A percentile compares a stretch with the other conserved stretches of the same genome.
Conservation (phyloP, 768 basidiomycete species). For the Lyophyllum semitale region DNA sequence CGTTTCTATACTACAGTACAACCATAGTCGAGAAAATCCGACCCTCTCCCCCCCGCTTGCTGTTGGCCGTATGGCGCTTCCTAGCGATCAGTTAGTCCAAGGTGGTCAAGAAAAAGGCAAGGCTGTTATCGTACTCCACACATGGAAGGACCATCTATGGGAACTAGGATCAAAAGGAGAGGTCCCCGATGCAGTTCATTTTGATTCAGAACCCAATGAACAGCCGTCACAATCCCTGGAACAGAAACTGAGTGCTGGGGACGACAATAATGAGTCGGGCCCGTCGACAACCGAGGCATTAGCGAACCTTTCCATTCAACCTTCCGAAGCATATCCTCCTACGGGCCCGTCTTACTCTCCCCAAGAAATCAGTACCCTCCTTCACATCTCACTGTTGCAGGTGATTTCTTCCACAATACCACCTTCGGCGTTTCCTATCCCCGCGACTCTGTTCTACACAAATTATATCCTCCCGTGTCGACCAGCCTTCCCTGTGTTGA, state of each 20-base stretch:
- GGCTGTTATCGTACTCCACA: conserved; percentile 71
- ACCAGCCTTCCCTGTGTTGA: conserved; percentile 60
- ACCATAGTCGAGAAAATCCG: conserved; percentile 29
- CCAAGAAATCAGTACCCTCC: conserved; percentile 56
- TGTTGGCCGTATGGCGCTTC: conserved; percentile 70
- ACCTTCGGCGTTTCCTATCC: conserved; percentile 66
- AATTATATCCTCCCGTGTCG: conserved; percentile 76
- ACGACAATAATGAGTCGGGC: conserved; percentile 5
- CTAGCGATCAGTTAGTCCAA: conserved; percentile 45
- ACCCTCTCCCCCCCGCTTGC: conserved; percentile 64
- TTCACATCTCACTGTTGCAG: conserved; percentile 67
- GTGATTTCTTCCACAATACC: conserved; percentile 54
- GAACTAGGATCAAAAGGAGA: conserved; percentile 67
- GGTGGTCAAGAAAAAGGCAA: conserved; percentile 65
- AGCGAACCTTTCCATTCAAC: conserved; percentile 7
- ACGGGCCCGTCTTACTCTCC: conserved; percentile 26
- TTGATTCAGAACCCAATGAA: conserved; percentile 14
- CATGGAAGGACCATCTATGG: conserved; percentile 79
- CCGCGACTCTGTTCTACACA: conserved; percentile 76
- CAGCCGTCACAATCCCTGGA: conserved; percentile 9
- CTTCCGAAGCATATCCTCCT: not conserved
- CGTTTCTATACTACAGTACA: conserved; percentile 62
- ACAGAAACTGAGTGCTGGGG: conserved; percentile 17
- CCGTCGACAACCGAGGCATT: conserved; percentile 7
- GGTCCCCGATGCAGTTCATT: conserved; percentile 45